Evolutionary conservation across 2,329 filamentous ascomycete genomes (phyloP).

Genomic region (Curvularia sp.): DNA sequence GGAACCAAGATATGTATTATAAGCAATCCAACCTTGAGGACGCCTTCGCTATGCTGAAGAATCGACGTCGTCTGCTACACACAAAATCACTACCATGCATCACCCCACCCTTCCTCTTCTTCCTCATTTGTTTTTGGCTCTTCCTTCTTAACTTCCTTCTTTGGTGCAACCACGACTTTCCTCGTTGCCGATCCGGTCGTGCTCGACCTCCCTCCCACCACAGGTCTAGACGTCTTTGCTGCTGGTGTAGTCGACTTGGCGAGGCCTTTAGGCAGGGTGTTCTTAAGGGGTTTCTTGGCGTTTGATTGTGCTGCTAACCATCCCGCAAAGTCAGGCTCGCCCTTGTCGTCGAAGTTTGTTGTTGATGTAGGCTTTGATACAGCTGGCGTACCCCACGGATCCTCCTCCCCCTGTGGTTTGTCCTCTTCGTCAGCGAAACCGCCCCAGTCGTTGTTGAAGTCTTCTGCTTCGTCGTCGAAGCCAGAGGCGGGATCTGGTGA

Average conservation of each 20-base stretch:
- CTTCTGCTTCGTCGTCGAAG: conserved; percentile 57
- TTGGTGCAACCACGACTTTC: conserved; percentile 36
- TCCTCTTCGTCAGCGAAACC: conserved; percentile 66
- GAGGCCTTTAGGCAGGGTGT: conserved; percentile 82
- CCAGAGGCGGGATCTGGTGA: conserved; percentile 60
- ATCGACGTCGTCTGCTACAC: conserved; percentile 5
- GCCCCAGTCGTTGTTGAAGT: conserved; percentile 77
- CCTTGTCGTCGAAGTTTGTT: conserved; percentile 77
- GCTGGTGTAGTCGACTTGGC: conserved; percentile 61
- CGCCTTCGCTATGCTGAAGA: conserved; percentile 22
- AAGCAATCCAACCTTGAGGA: conserved; percentile 8
- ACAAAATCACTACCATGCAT: conserved; percentile 43
- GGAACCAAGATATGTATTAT: conserved; percentile 7
- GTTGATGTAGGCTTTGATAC: conserved; percentile 45
- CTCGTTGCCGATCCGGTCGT: conserved; percentile 42
- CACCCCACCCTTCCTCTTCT: conserved; percentile 50
- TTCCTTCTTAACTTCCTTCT: conserved; percentile 42
- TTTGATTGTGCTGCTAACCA: conserved; percentile 89
- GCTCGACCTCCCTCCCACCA: conserved; percentile 39
- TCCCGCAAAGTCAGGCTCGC: conserved; percentile 93
- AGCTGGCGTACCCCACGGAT: conserved; percentile 58
- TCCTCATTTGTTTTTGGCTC: conserved; percentile 52
- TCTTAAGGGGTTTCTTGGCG: conserved; percentile 69
- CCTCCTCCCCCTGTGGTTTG: conserved; percentile 55
- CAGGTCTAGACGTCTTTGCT: conserved; percentile 44